Evolutionary conservation across 2,329 filamentous ascomycete species (phyloP).

Genomic region (Fusarium hainanense): DNA sequence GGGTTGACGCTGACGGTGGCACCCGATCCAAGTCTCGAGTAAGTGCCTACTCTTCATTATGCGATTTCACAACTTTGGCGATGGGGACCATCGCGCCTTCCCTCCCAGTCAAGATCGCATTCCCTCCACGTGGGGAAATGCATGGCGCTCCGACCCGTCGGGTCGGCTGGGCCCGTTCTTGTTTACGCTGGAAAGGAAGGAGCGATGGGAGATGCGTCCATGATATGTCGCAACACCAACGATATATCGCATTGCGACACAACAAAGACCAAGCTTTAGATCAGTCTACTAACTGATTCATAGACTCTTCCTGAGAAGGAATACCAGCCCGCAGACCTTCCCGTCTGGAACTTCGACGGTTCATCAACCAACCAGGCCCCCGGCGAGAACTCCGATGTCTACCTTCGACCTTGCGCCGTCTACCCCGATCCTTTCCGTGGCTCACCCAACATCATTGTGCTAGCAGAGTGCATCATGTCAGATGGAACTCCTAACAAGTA

Average conservation of each 20-base stretch:
- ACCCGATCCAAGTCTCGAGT: conserved; percentile 97
- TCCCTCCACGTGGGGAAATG: conserved; percentile 1
- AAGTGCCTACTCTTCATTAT: conserved; percentile 57
- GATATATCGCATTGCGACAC: background rate
- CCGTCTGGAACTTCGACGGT: conserved; percentile 72
- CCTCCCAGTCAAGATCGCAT: conserved; percentile 14
- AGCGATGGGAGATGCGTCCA: background rate
- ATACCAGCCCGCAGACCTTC: conserved; percentile 64
- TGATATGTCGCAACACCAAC: background rate
- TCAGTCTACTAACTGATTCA: background rate
- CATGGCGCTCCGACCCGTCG: conserved; percentile 11
- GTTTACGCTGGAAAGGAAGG: background rate
- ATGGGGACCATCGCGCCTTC: conserved; percentile 18
- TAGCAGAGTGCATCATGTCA: conserved; percentile 92
- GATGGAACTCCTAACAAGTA: conserved; percentile 97
- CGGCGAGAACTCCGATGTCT: conserved; percentile 96
- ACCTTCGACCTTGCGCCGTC: conserved; percentile 89
- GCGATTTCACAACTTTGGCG: background rate
- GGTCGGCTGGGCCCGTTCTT: conserved; percentile 16
- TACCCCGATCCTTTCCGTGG: conserved; percentile 93
- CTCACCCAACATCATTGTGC: conserved; percentile 91
- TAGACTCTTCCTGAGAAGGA: conserved; percentile 64
- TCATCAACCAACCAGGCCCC: conserved; percentile 93
- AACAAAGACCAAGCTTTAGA: background rate
- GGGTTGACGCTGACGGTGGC: conserved; percentile 87